Conservation (phyloP, 2,329 filamentous ascomycete species). For the Cladophialophora immunda region DNA sequence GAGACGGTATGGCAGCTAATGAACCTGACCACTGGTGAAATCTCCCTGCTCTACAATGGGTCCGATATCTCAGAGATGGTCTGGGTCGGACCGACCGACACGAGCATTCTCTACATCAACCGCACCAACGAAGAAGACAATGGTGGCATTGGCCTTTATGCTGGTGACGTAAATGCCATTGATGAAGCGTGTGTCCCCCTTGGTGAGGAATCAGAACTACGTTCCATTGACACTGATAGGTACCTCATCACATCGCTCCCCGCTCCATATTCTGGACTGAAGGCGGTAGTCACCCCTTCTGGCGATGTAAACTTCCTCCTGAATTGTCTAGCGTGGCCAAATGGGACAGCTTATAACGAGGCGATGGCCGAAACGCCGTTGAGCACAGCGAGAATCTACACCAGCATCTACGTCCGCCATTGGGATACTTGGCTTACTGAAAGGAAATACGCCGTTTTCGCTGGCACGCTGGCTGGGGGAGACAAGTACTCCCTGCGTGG, state of each 20-base stretch:
- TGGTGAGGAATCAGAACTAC: neutral
- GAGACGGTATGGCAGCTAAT: conserved; percentile 72
- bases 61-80: conserved; percentile 72
- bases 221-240: conserved; percentile 39
- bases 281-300: conserved; percentile 46
- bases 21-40: conserved; percentile 72
- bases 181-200: conserved; percentile 42
- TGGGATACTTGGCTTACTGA: conserved; percentile 81
- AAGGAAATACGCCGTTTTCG: conserved; percentile 77
- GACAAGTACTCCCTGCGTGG: conserved; percentile 43
- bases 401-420: conserved; percentile 78
- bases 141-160: conserved; percentile 52
- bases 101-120: conserved; percentile 66
- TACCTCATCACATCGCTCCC: conserved; percentile 51
- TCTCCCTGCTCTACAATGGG: conserved; percentile 71
- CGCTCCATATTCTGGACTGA: conserved; percentile 51
- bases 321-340: conserved; percentile 69
- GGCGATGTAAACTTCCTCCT: conserved; percentile 62
- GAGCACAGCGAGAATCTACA: conserved; percentile 75
- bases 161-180: conserved; percentile 48
- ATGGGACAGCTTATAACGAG: conserved; percentile 74
- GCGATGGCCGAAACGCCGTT: conserved; percentile 66
- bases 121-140: conserved; percentile 51
- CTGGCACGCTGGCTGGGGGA: conserved; percentile 64
- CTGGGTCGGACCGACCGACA: conserved; percentile 75